Percentiles rank a stretch among this genome's conserved stretches.
These are phyloP conservation scores for Mortierella sp. DNA, from an alignment of 371 early-diverging fungal genomes.

Conservation along the genomic window DNA sequence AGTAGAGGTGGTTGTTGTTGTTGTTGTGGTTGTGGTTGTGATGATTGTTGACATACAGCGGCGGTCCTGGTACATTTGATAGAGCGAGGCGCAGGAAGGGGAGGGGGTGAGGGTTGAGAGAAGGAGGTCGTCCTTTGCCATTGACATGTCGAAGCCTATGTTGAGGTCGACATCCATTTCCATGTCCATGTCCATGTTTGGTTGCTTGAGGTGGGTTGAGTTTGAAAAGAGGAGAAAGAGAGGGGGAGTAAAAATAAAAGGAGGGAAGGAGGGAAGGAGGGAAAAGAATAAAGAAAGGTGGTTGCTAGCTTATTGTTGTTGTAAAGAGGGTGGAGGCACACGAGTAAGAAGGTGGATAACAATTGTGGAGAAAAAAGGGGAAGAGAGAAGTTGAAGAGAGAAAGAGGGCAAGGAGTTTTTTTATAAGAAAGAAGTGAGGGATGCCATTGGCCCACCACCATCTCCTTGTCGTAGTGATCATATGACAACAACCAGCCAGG, in stretches of 20 bases:
- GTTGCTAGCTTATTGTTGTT: not conserved
- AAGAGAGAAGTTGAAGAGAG: not conserved
- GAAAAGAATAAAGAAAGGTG: not conserved
- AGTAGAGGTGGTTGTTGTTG: constrained; percentile 34
- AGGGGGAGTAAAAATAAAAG: not conserved
- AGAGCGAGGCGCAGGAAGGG: constrained; percentile 34
- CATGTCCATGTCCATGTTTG: constrained; percentile 17
- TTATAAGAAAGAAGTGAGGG: not conserved
- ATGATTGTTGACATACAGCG: constrained; percentile 13
- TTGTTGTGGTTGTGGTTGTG: constrained; percentile 32
- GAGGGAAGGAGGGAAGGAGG: not conserved
- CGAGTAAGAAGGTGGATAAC: not conserved
- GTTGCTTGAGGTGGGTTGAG: not conserved
- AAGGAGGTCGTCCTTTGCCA: constrained; percentile 29
- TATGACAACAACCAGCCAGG: too few species aligned
- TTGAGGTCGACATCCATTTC: constrained; percentile 30
- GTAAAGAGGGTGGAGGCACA: not conserved
- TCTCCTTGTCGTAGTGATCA: not conserved
- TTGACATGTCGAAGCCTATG: constrained; percentile 25
- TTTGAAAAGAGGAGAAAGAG: not conserved
- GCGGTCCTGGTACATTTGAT: constrained; percentile 21
- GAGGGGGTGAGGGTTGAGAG: constrained; percentile 32
- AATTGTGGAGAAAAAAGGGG: not conserved
- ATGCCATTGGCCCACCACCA: constrained; percentile 2
- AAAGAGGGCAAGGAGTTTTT: not conserved